Percentiles rank a stretch among this genome's conserved stretches.
phyloP scores from a whole-genome alignment of 2,329 filamentous ascomycete genomes.

The Helicocarpus griseus region DNA sequence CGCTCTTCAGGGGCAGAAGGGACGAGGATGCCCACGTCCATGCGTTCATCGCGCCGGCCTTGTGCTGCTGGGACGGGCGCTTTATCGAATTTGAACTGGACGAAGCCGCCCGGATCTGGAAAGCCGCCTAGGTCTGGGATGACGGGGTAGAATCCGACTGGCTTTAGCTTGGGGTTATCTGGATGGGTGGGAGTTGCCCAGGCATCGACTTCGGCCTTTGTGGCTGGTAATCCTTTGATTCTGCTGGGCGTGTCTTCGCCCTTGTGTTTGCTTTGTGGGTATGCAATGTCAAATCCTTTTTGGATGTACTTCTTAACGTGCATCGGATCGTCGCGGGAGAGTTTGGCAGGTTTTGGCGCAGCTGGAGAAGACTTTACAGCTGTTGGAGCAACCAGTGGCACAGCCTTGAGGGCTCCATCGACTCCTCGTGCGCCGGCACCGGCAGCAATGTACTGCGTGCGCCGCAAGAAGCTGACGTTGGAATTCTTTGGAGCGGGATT shows the following conservation, averaged over 20 bases:
- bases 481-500: constrained; percentile 69
- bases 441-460: constrained; percentile 78
- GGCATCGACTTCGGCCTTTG: constrained; percentile 46
- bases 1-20: constrained; percentile 42
- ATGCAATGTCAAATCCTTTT: constrained; percentile 57
- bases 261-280: constrained; percentile 50
- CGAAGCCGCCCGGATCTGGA: constrained; percentile 49
- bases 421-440: constrained; percentile 22
- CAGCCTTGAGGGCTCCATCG: constrained; percentile 17
- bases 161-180: constrained; percentile 45
- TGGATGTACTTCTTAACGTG: constrained; percentile 52
- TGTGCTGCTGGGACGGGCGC: constrained; percentile 44
- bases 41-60: constrained; percentile 46
- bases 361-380: constrained; percentile 14
- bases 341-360: constrained; percentile 20
- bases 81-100: constrained; percentile 52
- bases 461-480: constrained; percentile 83
- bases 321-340: constrained; percentile 46
- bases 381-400: background rate
- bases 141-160: constrained; percentile 51
- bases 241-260: constrained; percentile 46
- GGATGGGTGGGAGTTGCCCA: constrained; percentile 54
- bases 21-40: constrained; percentile 50
- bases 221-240: constrained; percentile 44
- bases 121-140: constrained; percentile 53